Base-by-base conservation (phyloP, 2,329 filamentous ascomycete species). In the Botrytis porri region DNA sequence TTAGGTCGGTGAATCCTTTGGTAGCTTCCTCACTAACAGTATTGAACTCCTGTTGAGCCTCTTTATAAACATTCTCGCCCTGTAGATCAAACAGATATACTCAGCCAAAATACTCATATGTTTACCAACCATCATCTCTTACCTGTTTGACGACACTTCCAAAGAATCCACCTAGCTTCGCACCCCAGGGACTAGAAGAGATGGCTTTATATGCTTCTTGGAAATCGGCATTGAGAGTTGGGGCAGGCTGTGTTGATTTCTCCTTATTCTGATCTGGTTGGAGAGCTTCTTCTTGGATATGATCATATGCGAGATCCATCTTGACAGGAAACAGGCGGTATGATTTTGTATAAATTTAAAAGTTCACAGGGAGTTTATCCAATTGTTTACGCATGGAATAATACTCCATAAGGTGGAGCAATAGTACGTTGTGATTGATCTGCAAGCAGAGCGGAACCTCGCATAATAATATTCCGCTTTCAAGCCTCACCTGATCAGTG, bases 291-390 rank as follows among this genome's bases (percentile, higher is more conserved):
- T 97, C 94, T 81, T 94, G 91, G 79, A 98, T 97, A 83, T 97
- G 94, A 81, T 99, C 96, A 87, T 98, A 99, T 62, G 95, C 95
- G 80, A 97, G 87, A 88, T 99, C 96, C 96, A 99, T 98, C 74
- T 67, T 37, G 54, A 63, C 48, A 22, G 22, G 60, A 25, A 18
- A n/a, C 18, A 18, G 14, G n/a, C n/a, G 51, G n/a, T 54, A 57
- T 51, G 45, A 22, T n/a, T 39, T 25, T 54, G n/a, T 3, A 57
- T 35, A 39, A 43, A 29, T 25, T 48, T n/a, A 51, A 61, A 62
- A 16, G 43, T 45, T 39, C 69, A 70, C 48, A n/a, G 29, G 67
- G 51, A 41, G 48, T 59, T 48, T 61, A 43, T 51, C 57, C 51
- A 39, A 48, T 22, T 43, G 59, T 35, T 35, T 43, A 69, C 51